phyloP scores from a whole-genome alignment of 768 basidiomycete genomes.

The Amanita jacksonii region DNA sequence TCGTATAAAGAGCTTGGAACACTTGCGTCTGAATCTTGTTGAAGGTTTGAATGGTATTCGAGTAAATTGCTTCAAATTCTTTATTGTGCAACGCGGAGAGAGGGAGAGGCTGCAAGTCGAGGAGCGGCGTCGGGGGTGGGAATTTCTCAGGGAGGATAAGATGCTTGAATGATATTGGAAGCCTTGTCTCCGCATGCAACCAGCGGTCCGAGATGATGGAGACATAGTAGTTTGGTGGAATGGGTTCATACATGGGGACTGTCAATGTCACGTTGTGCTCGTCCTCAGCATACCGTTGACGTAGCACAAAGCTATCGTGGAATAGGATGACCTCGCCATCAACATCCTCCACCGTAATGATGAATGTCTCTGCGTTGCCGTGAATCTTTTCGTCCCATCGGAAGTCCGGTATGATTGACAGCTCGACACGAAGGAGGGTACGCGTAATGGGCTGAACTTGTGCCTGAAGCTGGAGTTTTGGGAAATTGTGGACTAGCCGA shows the following conservation, averaged over 20 bases:
- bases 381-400: conserved; percentile 96
- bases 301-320: too few species aligned
- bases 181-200: too few species aligned
- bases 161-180: conserved; percentile 99
- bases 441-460: conserved; percentile 96
- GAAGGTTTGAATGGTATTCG: conserved; percentile 71
- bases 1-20: conserved; percentile 94
- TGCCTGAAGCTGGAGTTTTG: conserved; percentile 90
- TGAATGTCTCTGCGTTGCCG: conserved; percentile 80
- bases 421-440: conserved; percentile 82
- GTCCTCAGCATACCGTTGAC: too few species aligned
- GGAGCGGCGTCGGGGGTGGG: conserved; percentile 86
- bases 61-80: conserved; percentile 86
- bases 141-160: conserved; percentile 97
- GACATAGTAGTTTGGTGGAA: conserved; percentile 97
- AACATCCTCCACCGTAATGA: conserved; percentile 92
- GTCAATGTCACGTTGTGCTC: conserved; percentile 88
- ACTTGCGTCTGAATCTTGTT: conserved; percentile 99
- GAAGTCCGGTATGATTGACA: conserved; percentile 97
- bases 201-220: conserved; percentile 91
- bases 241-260: conserved; percentile 93
- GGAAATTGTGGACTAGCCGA: too few species aligned
- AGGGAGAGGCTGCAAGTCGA: conserved; percentile 87
- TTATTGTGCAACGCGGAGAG: conserved; percentile 88
- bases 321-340: too few species aligned